Evolutionary conservation across 805 yeast genomes (phyloP).

Genomic region (Cyberlindnera mycetangii): DNA sequence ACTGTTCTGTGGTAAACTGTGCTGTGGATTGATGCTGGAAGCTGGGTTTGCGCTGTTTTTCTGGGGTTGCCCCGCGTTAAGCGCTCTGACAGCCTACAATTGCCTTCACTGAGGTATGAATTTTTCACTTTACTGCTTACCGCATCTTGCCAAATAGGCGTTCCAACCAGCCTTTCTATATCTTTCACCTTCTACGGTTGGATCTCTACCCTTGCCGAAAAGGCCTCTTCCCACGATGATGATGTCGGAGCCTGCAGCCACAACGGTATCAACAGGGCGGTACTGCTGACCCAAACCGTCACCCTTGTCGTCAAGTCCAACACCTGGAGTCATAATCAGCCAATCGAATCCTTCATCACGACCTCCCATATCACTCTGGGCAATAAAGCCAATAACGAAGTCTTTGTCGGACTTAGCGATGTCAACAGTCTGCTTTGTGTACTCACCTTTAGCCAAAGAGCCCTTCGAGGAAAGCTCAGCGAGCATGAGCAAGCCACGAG

Average conservation of each 20-base stretch:
- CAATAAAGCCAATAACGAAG: slow-evolving; percentile 95
- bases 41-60: neutral
- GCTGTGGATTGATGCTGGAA: no score
- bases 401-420: slow-evolving; percentile 84
- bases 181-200: slow-evolving; percentile 80
- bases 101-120: neutral
- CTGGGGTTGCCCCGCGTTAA: neutral
- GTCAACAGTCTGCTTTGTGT: slow-evolving; percentile 83
- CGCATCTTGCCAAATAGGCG: slow-evolving; percentile 60
- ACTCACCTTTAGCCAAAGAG: slow-evolving; percentile 87
- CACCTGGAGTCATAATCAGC: slow-evolving; percentile 98
- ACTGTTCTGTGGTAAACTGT: no score
- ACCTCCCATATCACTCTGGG: slow-evolving; percentile 86
- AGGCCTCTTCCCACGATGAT: slow-evolving; percentile 98
- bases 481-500: slow-evolving; percentile 89
- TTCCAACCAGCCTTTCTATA: slow-evolving; percentile 95
- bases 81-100: no score
- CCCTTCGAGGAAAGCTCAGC: slow-evolving; percentile 96
- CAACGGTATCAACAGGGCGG: slow-evolving; percentile 84
- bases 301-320: slow-evolving; percentile 94
- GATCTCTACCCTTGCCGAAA: slow-evolving; percentile 92
- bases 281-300: slow-evolving; percentile 96
- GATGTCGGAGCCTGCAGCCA: slow-evolving; percentile 84
- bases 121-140: neutral
- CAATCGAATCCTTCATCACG: slow-evolving; percentile 86